These are phyloP conservation scores for Wickerhamiella occidentalis DNA, from an alignment of 805 yeast species.

Conservation along the genomic window DNA sequence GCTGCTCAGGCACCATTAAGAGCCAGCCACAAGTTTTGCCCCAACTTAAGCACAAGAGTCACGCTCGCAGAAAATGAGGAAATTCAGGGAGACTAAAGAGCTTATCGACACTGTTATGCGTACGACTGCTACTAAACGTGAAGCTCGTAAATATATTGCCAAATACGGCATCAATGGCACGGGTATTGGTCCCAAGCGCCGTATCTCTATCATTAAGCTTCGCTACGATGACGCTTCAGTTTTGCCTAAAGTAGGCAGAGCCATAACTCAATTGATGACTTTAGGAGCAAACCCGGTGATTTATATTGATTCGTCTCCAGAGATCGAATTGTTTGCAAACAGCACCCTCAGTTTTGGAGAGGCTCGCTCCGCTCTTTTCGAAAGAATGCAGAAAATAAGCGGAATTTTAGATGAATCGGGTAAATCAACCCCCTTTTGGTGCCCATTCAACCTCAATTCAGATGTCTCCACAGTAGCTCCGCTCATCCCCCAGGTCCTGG, in stretches of 20 bases:
- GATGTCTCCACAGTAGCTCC: constrained; percentile 25
- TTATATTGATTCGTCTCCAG: constrained; percentile 38
- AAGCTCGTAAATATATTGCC: constrained; percentile 66
- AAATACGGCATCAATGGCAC: constrained; percentile 38
- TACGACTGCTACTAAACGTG: constrained; percentile 88
- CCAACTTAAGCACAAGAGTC: background rate
- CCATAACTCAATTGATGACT: constrained; percentile 41
- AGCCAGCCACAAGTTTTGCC: background rate
- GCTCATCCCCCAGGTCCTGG: constrained; percentile 33
- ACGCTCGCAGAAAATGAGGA: background rate
- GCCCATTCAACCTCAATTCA: constrained; percentile 29
- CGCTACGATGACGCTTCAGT: constrained; percentile 8
- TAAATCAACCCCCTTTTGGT: constrained; percentile 28
- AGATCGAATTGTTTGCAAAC: constrained; percentile 21
- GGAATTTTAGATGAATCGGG: constrained; percentile 2
- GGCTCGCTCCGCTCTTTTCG: background rate
- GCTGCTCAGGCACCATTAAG: constrained; percentile 4
- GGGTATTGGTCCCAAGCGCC: constrained; percentile 6
- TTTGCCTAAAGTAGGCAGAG: constrained; percentile 37
- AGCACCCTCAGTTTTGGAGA: background rate
- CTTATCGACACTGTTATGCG: constrained; percentile 72
- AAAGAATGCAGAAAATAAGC: background rate
- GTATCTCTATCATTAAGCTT: constrained; percentile 18
- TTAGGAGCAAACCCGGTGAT: constrained; percentile 69
- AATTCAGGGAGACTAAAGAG: constrained; percentile 28